Percentiles rank a stretch among this genome's conserved stretches.
Conservation (phyloP, 768 basidiomycete species). For the Glaciozyma martinii region DNA sequence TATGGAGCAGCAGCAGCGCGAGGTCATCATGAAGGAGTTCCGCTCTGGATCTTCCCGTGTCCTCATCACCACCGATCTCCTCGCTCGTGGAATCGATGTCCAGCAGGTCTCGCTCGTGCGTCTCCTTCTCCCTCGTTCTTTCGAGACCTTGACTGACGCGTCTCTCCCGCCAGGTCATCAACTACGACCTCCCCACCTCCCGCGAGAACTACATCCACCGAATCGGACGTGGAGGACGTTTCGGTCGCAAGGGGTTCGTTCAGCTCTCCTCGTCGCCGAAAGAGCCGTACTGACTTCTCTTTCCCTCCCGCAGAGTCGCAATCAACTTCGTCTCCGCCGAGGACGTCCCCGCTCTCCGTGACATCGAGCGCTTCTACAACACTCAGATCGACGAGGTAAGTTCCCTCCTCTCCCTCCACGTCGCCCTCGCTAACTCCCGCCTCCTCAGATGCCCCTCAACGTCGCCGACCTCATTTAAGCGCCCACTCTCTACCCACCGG, state of each 20-base stretch:
- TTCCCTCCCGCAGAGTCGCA: constrained; percentile 90
- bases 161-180: constrained; percentile 9
- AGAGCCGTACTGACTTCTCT: constrained; percentile 37
- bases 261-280: background rate
- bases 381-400: constrained; percentile 58
- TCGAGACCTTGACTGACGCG: background rate
- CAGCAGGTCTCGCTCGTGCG: constrained; percentile 74
- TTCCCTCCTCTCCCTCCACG: background rate
- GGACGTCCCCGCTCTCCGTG: constrained; percentile 59
- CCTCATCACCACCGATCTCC: constrained; percentile 81
- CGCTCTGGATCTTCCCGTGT: constrained; percentile 94
- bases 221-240: constrained; percentile 90
- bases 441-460: no score
- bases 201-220: constrained; percentile 98
- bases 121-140: background rate
- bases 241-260: background rate
- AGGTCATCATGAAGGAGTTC: constrained; percentile 98
- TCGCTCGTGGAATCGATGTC: constrained; percentile 96
- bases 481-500: no score
- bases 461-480: no score
- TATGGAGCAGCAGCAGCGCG: constrained; percentile 96
- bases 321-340: constrained; percentile 96
- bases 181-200: constrained; percentile 45
- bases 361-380: constrained; percentile 85
- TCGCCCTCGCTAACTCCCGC: no score